phyloP scores from a whole-genome alignment of 495 filamentous ascomycete species.

The Penicillium arizonense region DNA sequence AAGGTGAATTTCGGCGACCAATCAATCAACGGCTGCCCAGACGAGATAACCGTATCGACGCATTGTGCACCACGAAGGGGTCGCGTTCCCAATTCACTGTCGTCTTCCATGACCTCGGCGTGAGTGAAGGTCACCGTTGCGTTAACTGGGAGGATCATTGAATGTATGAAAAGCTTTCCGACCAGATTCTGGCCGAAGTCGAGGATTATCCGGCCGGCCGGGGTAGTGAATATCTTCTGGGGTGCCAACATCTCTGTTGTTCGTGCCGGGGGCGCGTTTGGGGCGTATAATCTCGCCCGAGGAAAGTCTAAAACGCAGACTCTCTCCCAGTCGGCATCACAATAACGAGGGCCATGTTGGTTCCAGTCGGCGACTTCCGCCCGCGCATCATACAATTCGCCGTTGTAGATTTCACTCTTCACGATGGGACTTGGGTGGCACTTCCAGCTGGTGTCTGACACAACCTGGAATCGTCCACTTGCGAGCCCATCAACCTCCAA shows the following conservation, averaged over 20 bases:
- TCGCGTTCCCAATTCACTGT: slow-evolving; percentile 43
- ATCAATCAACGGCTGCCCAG: slow-evolving; percentile 12
- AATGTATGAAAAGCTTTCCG: no score
- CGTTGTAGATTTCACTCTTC: slow-evolving; percentile 50
- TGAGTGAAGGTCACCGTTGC: no score
- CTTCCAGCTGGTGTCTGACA: slow-evolving; percentile 38
- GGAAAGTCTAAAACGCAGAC: slow-evolving; percentile 9
- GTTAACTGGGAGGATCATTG: no score
- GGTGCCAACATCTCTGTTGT: no score
- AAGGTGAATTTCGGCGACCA: slow-evolving; percentile 48
- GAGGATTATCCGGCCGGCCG: no score
- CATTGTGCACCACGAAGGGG: slow-evolving; percentile 44
- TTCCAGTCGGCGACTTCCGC: slow-evolving; percentile 17
- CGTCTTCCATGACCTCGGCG: no score
- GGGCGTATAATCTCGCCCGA: no score
- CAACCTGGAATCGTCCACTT: slow-evolving; percentile 15
- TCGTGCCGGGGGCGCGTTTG: no score
- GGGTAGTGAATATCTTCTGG: no score
- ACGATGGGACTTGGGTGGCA: slow-evolving; percentile 35
- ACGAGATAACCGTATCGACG: slow-evolving; percentile 33
- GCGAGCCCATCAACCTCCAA: slow-evolving; percentile 28
- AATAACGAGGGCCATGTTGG: no score
- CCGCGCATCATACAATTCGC: slow-evolving; percentile 44
- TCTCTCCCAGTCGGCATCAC: slow-evolving; percentile 3
- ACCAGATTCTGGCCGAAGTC: no score